Evolutionary conservation across 176 grass and related monocot genomes (phyloP), one percentile per base, ranked within the genome.

Genomic region (Zizania latifolia): DNA sequence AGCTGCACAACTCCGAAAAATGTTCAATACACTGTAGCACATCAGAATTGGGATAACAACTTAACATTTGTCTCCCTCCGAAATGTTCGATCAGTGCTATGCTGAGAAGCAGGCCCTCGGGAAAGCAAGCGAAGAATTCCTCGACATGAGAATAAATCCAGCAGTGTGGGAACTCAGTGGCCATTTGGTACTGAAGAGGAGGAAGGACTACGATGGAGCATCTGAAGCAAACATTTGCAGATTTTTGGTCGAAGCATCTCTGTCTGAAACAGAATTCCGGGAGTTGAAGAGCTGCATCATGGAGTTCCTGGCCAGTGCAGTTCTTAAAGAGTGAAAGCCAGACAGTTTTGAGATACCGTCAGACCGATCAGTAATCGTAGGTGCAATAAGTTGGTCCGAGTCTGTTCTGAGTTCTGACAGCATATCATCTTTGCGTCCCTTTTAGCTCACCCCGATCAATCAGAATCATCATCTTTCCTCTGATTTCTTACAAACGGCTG

Each of bases 101-200:
- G 88, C 94, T 2, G 83, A 94, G 61, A 98, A 98, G 55, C 82
- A 92, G 70, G 68, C 77, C n/a, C 46, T 79, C 0, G 84, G 91
- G 21, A 77, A 90, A 70, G 86, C 84, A 6, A 86, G 79, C 76
- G 76, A 88, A 65, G 86, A 94, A n/a, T 76, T 92, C 34, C 79
- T 98, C 0, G 84, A 98, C 55, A 92, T 78, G 74, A 81, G 78
- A 78, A 92, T 94, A 35, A 98, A 89, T 37, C 95, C 95, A 13
- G 95, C 89, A 19, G 79, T 86, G 2, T 94, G 95, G 91, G 94
- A 98, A 72, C 84, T 94, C 28, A 88, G 94, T 72, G 91, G 95
- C 17, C 95, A 98, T 79, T 32, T 98, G 66, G 89, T 98, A 19
- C 72, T 92, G 70, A 94, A 98, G 85, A 80, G 72, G 58, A 92